Conservation (phyloP, 768 basidiomycete genomes). For the Termitomyces sp. region DNA sequence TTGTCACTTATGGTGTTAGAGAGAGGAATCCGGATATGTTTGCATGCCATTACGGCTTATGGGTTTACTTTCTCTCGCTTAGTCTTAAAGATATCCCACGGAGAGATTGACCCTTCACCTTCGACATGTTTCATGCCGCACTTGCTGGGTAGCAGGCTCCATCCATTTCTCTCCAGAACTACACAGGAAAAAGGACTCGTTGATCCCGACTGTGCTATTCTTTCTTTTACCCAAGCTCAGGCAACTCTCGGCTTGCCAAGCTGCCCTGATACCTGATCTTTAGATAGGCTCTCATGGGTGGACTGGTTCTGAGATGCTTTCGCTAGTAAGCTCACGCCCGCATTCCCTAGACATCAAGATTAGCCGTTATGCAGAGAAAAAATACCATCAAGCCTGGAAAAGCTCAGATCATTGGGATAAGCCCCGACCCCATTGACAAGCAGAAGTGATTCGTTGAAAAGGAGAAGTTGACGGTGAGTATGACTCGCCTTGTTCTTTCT, state of each 20-base stretch:
- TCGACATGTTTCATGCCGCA: constrained; percentile 37
- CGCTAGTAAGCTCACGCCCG: constrained; percentile 36
- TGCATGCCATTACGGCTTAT: not conserved
- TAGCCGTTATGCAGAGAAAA: constrained; percentile 38
- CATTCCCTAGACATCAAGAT: not conserved
- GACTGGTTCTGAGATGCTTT: constrained; percentile 81
- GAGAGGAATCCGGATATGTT: not conserved
- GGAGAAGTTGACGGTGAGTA: constrained; percentile 53
- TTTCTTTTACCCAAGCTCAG: constrained; percentile 81
- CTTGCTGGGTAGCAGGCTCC: constrained; percentile 67
- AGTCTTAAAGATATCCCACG: not conserved
- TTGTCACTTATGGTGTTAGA: not conserved
- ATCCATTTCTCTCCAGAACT: constrained; percentile 54
- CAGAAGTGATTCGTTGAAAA: constrained; percentile 75
- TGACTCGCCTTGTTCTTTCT: too few species aligned
- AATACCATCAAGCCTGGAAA: constrained; percentile 59
- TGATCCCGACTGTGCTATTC: constrained; percentile 64
- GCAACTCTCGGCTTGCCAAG: constrained; percentile 25
- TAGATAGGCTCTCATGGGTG: constrained; percentile 66
- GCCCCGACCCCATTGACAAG: constrained; percentile 63
- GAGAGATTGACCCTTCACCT: not conserved
- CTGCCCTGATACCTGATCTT: not conserved
- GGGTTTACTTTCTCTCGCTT: not conserved
- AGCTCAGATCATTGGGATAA: constrained; percentile 68
- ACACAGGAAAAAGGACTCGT: constrained; percentile 56